Percentiles rank a stretch among this genome's conserved stretches.
phyloP scores from a whole-genome alignment of 331 rosid genomes.

The Quercus phellos region DNA sequence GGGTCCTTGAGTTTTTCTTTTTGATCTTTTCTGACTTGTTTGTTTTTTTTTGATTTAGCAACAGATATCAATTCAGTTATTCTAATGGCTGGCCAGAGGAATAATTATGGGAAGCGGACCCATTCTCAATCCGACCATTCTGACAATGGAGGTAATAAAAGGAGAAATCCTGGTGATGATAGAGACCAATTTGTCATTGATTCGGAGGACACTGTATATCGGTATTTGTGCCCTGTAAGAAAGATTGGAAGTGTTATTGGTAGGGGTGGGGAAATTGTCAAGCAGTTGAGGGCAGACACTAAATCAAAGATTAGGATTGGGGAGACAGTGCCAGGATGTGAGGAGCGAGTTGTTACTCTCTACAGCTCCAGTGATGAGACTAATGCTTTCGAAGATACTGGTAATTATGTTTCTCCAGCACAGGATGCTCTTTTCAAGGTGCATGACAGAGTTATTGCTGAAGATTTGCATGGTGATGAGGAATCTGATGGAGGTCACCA shows the following conservation, averaged over 20 bases:
- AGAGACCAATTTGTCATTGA: conserved; percentile 79
- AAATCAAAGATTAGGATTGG: conserved; percentile 90
- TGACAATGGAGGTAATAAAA: conserved; percentile 63
- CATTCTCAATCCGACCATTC: conserved; percentile 61
- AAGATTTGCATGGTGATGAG: conserved; percentile 65
- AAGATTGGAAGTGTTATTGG: conserved; percentile 98
- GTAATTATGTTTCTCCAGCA: conserved; percentile 62
- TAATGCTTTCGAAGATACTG: conserved; percentile 58
- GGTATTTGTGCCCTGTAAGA: conserved; percentile 70
- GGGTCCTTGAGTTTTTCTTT: background rate
- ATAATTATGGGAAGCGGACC: conserved; percentile 65
- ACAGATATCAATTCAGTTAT: conserved; percentile 12
- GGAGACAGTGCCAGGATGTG: conserved; percentile 75
- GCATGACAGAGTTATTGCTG: conserved; percentile 90
- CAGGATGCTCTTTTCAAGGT: conserved; percentile 86
- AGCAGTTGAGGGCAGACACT: conserved; percentile 84
- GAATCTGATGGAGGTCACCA: conserved; percentile 62
- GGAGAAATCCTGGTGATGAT: conserved; percentile 79
- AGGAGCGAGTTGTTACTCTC: conserved; percentile 79
- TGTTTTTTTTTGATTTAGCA: conserved; percentile 4
- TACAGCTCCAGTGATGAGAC: conserved; percentile 73
- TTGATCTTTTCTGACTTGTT: background rate
- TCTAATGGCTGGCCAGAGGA: conserved; percentile 75
- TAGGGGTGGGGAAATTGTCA: conserved; percentile 97
- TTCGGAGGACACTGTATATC: conserved; percentile 74